Evolutionary conservation across 169 alveolate genomes (phyloP), one percentile per base, ranked within the genome.

Genomic region (Toxoplasma gondii): DNA sequence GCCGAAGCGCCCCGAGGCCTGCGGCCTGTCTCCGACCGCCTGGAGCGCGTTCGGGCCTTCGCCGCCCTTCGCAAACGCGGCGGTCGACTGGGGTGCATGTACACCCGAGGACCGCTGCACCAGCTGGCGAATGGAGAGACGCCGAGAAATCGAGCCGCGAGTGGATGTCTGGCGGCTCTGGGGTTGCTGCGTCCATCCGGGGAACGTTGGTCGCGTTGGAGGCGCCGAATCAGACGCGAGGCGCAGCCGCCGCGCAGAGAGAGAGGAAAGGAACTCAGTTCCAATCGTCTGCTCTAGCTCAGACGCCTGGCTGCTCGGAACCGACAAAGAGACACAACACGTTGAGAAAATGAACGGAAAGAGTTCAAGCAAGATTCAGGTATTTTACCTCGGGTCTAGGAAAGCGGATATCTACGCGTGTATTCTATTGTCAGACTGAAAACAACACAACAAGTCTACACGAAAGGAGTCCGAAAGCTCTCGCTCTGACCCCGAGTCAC

Each of bases 241-340:
- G 34, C 74, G 74, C n/a, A 16, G 86, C 10, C 86, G 86, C 27
- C n/a, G 86, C 86, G 86, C 86, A 17, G 49, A 19, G 10, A 78
- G 22, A 78, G 86, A 78, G 2, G 86, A n/a, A 17, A 16, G 44
- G 29, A 78, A n/a, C 45, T 78, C 86, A 17, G 86, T 78, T 41
- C 44, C 45, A 4, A 78, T 19, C 39, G 86, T 17, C 45, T 78
- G 86, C 86, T 78, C 86, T 10, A 78, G 86, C 86, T 78, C 86
- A 31, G 86, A 78, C 27, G 86, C 86, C n/a, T 78, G 86, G 45
- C 86, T 78, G 45, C 86, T 7, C 39, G n/a, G n/a, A 78, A 16
- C 7, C 9, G 74, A 64, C 74, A 64, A 64, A 41, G 86, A 17
- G 27, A 31, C 49, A 70, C 83, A 70, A 10, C 83, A 27, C 83